Percentiles rank a stretch among this genome's conserved stretches.
Conservation (phyloP, 2,329 filamentous ascomycete species). For the Xylariaceae sp. region DNA sequence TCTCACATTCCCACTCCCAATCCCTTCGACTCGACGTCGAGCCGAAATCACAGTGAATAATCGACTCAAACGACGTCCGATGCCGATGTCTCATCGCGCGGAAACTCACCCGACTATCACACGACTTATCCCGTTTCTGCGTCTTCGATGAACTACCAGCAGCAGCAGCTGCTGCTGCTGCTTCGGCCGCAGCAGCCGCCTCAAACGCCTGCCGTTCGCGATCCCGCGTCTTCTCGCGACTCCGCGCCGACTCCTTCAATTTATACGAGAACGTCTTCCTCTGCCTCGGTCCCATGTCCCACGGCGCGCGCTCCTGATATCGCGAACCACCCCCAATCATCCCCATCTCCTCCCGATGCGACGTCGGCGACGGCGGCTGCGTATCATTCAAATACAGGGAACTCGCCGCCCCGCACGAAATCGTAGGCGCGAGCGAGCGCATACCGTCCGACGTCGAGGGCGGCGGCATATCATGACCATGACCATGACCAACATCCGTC, state of each 20-base stretch:
- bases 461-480: background rate
- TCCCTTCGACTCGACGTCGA: background rate
- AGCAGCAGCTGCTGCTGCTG: background rate
- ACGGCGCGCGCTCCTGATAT: background rate
- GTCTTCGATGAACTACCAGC: background rate
- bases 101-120: background rate
- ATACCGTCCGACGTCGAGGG: conserved; percentile 15
- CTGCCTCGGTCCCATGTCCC: background rate
- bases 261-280: conserved; percentile 18
- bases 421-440: conserved; percentile 15
- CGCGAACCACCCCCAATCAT: background rate
- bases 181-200: background rate
- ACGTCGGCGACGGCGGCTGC: no score
- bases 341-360: no score
- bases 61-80: conserved; percentile 14
- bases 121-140: conserved; percentile 5
- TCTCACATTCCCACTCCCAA: conserved; percentile 1
- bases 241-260: conserved; percentile 8
- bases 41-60: conserved; percentile 12
- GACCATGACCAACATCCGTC: no score
- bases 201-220: background rate
- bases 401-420: conserved; percentile 8
- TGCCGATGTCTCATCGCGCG: conserved; percentile 12
- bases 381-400: conserved; percentile 7
- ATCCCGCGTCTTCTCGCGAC: conserved; percentile 2